Conservation (phyloP, 805 yeast genomes). For the Yamadazyma insecticola region DNA sequence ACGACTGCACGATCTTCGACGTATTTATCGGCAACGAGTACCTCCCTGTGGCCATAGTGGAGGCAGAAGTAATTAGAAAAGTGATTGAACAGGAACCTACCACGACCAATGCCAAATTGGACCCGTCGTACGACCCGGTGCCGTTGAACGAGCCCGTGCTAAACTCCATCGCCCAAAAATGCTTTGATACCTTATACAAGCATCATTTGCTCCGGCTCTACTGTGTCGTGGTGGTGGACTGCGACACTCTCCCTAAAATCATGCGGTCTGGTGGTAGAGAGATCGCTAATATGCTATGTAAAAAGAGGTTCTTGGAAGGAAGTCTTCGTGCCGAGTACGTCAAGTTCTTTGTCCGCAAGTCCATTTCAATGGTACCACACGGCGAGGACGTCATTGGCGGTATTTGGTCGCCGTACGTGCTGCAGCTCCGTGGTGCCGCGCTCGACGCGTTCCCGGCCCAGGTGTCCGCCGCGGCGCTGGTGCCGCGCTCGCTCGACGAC, state of each 20-base stretch:
- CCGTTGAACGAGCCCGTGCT: conserved; percentile 41
- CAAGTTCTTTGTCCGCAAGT: conserved; percentile 65
- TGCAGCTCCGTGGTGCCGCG: conserved; percentile 57
- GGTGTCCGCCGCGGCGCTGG: conserved; percentile 73
- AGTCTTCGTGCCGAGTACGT: conserved; percentile 74
- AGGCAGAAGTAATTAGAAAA: conserved; percentile 49
- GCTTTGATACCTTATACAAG: conserved; percentile 38
- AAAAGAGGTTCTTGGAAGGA: conserved; percentile 73
- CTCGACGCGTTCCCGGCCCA: conserved; percentile 68
- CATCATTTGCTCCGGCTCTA: conserved; percentile 72
- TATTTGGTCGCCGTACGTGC: conserved; percentile 75
- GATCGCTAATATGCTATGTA: conserved; percentile 86
- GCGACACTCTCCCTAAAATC: conserved; percentile 79
- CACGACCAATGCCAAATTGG: conserved; percentile 8
- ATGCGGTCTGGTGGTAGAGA: conserved; percentile 83
- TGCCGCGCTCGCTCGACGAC: conserved; percentile 73
- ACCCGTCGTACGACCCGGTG: conserved; percentile 25
- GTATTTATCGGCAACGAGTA: conserved; percentile 73
- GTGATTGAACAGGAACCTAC: conserved; percentile 33
- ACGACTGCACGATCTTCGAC: conserved; percentile 91
- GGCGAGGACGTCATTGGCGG: conserved; percentile 79
- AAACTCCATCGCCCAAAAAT: conserved; percentile 39
- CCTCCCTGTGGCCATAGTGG: conserved; percentile 81
- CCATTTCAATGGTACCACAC: conserved; percentile 61
- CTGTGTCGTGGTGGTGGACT: conserved; percentile 76